phyloP scores from a whole-genome alignment of 257 asterid species.

The Solanum neorickii region DNA sequence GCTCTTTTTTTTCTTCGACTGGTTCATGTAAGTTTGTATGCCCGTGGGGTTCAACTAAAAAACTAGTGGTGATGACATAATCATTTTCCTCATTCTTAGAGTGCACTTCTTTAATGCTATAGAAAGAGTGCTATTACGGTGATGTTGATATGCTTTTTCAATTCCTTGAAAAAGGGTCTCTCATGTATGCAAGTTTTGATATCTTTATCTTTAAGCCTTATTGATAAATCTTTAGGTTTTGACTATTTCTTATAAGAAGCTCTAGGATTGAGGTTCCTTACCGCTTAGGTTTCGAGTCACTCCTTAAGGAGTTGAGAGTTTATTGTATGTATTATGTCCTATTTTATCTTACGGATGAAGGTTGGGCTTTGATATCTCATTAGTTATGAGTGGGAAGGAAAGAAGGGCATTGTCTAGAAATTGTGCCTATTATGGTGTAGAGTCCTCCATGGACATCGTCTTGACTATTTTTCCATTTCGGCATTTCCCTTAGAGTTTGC shows the following conservation, averaged over 20 bases:
- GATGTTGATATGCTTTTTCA: background rate
- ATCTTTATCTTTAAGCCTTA: background rate
- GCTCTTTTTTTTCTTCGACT: background rate
- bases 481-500: background rate
- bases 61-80: background rate
- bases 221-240: background rate
- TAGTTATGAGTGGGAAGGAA: background rate
- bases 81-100: background rate
- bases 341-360: background rate
- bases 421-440: background rate
- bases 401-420: background rate
- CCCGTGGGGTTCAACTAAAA: background rate
- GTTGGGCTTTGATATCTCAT: background rate
- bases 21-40: too few species aligned
- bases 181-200: background rate
- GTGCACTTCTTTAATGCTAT: background rate
- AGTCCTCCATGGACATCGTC: background rate
- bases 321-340: background rate
- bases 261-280: background rate
- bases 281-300: background rate
- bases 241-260: background rate
- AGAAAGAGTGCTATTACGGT: background rate
- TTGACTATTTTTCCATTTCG: background rate
- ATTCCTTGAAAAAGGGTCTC: background rate
- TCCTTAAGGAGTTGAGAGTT: background rate